phyloP scores from a whole-genome alignment of 2,329 filamentous ascomycete species.

The Domatiomyces globalis region DNA sequence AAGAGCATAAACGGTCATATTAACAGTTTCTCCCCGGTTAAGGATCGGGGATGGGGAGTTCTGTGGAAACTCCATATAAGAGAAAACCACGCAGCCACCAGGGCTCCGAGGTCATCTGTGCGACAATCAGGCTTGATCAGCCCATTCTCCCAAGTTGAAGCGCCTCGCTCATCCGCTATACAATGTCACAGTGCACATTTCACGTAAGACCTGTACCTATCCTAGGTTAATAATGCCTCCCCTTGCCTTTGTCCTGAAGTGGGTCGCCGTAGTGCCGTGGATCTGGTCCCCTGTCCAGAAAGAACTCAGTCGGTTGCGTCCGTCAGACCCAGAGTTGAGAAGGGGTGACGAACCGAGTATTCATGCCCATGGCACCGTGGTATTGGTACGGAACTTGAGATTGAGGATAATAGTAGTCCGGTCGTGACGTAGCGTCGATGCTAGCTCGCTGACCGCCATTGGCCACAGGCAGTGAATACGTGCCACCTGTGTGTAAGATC shows the following conservation, averaged over 20 bases:
- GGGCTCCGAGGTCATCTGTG: background rate
- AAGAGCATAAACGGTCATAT: too few species aligned
- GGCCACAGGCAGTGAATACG: background rate
- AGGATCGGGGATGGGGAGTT: too few species aligned
- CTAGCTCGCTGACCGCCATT: background rate
- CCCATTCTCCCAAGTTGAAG: background rate
- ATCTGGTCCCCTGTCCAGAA: background rate
- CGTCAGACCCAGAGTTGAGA: slow-evolving; percentile 17
- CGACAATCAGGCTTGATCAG: background rate
- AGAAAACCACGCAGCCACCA: background rate
- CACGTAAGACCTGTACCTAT: slow-evolving; percentile 6
- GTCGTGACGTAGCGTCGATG: background rate
- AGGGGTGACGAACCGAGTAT: slow-evolving; percentile 19
- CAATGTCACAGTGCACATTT: slow-evolving; percentile 1
- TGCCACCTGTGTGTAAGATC: slow-evolving; percentile 4
- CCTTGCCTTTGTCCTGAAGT: slow-evolving; percentile 7
- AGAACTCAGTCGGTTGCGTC: slow-evolving; percentile 4
- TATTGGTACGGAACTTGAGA: slow-evolving; percentile 11
- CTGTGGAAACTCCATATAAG: too few species aligned
- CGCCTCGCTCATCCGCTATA: slow-evolving; percentile 6
- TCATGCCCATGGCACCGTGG: slow-evolving; percentile 12
- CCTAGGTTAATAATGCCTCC: slow-evolving; percentile 4
- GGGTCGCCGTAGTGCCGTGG: background rate
- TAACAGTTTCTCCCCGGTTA: background rate
- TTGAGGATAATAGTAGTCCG: background rate